phyloP scores from a whole-genome alignment of 495 filamentous ascomycete species.

The Penicillium cinerascens region DNA sequence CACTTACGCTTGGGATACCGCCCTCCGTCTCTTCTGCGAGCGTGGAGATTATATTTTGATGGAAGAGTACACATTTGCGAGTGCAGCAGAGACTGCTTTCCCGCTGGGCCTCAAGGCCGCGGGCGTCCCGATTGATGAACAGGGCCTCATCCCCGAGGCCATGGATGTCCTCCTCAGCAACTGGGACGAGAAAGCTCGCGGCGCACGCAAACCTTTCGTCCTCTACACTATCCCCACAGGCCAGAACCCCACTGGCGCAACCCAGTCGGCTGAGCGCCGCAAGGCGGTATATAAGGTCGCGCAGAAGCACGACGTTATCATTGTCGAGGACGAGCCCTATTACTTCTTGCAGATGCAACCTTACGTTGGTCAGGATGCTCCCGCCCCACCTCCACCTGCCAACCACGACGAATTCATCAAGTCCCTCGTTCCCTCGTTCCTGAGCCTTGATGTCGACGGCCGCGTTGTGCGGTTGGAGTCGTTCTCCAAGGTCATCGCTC shows the following conservation, averaged over 20 bases:
- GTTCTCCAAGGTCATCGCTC: constrained; percentile 65
- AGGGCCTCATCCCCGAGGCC: constrained; percentile 68
- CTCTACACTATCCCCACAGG: constrained; percentile 58
- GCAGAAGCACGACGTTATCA: constrained; percentile 78
- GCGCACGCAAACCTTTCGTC: constrained; percentile 69
- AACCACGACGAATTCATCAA: constrained; percentile 59
- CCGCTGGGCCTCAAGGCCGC: constrained; percentile 73
- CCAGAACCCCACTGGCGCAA: constrained; percentile 91
- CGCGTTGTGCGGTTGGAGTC: constrained; percentile 66
- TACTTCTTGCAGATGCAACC: constrained; percentile 97
- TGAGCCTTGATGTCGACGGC: constrained; percentile 62
- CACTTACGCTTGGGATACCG: constrained; percentile 74
- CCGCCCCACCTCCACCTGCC: constrained; percentile 49
- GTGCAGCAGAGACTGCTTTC: constrained; percentile 73
- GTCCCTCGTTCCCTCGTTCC: constrained; percentile 56
- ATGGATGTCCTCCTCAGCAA: constrained; percentile 63
- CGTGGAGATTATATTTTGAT: constrained; percentile 68
- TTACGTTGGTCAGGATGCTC: constrained; percentile 55
- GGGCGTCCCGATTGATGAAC: constrained; percentile 70
- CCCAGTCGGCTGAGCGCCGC: constrained; percentile 63
- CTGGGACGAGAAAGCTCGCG: constrained; percentile 59
- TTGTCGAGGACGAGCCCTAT: constrained; percentile 97
- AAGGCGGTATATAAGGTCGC: constrained; percentile 70
- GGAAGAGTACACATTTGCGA: constrained; percentile 85
- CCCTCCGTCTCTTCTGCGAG: constrained; percentile 72